Conservation (phyloP, 176 grass and related monocot species). For the Bonia amplexicaulis region DNA sequence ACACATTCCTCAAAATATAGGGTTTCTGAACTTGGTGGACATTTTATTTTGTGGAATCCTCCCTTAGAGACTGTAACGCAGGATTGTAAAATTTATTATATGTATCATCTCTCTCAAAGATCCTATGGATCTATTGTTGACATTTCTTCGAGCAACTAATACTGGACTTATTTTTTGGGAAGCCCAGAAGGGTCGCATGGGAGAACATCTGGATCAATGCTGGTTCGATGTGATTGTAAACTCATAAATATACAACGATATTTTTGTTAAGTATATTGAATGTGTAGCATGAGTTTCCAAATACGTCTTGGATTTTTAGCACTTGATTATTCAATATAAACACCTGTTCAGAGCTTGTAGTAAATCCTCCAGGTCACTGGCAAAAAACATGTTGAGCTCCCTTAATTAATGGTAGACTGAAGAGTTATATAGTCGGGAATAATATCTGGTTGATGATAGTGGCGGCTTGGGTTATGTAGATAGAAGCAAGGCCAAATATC, state of each 20-base stretch:
- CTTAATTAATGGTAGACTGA: background rate
- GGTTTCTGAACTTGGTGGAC: too few species aligned
- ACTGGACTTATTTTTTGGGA: background rate
- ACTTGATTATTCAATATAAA: background rate
- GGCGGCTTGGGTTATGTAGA: slow-evolving; percentile 35
- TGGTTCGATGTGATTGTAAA: background rate
- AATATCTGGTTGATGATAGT: slow-evolving; percentile 22
- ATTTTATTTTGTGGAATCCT: background rate
- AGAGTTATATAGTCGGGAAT: slow-evolving; percentile 17
- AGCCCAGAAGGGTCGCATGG: too few species aligned
- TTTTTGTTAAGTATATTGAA: background rate
- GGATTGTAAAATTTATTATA: background rate
- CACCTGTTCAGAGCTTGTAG: background rate
- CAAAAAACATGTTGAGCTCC: background rate
- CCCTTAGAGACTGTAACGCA: background rate
- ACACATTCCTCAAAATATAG: too few species aligned
- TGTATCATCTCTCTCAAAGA: background rate
- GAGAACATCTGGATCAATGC: background rate
- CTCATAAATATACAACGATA: background rate
- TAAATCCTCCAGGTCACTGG: background rate
- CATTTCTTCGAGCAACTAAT: background rate
- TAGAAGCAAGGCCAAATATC: slow-evolving; percentile 19
- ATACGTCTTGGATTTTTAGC: background rate
- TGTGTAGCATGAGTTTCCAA: background rate
- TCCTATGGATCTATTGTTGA: background rate